Evolutionary conservation across 2,329 filamentous ascomycete species (phyloP), one percentile per base, ranked within the genome.

Genomic region (Hypoxylon sp.): DNA sequence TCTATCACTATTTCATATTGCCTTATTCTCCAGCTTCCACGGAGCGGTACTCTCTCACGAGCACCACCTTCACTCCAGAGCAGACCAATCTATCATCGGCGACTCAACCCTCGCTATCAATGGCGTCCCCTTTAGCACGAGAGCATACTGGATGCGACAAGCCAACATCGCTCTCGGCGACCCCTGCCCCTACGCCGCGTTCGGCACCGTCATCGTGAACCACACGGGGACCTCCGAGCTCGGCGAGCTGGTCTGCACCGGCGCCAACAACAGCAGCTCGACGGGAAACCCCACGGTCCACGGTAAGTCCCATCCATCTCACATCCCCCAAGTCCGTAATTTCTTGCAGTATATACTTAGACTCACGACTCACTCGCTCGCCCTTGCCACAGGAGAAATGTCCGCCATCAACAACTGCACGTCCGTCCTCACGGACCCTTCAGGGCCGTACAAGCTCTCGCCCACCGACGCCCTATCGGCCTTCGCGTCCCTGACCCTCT

Each of bases 161-260:
- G 82, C 84, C 17, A 84, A 81, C 60, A 68, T 77, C 22, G 81
- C 80, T 1, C 75, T 86, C 4, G 68, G 72, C n/a, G 74, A 79
- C 1, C 82, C 84, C 2, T 87, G 85, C 68, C 83, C 83, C 0
- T 85, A 83, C 64, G 79, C 77, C 6, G 81, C 85, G 5, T 87
- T 86, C 70, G 84, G 82, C 2, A 78, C 80, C 13, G 84, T 80
- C 20, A 80, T 87, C 57, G 85, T 87, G 13, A 87, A 87, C 68
- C 85, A 87, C 68, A 85, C 83, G 0, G 71, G 65, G 4, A 66
- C 65, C 20, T 63, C 72, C 20, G 78, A 76, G 0, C 70, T 79
- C 0, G 83, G 83, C 2, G 74, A 81, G 20, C 70, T 84, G 2
- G 73, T 86, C 13, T 86, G 84, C 72, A 80, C 80, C 13, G 83